A percentile compares a stretch with the other conserved stretches of the same genome.
These are phyloP conservation scores for Colletotrichum sp. DNA, from an alignment of 2,329 filamentous ascomycete genomes.

Conservation along the genomic window DNA sequence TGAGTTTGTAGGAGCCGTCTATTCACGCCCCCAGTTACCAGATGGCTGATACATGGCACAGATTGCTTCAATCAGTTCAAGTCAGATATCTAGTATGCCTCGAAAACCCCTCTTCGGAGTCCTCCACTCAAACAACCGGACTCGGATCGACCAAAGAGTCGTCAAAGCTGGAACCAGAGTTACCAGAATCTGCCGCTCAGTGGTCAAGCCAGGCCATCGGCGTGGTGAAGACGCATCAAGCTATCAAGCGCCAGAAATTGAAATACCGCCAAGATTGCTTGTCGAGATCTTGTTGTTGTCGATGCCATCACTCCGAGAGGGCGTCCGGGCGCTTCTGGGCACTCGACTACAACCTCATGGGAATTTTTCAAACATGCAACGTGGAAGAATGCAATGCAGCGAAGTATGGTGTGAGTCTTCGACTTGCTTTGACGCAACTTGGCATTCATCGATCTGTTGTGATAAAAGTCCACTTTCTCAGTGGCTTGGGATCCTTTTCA, in stretches of 20 bases:
- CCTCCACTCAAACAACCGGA: neutral
- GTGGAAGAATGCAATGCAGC: neutral
- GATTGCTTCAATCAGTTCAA: neutral
- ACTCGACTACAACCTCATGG: neutral
- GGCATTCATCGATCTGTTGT: neutral
- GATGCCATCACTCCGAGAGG: neutral
- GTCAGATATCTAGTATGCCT: neutral
- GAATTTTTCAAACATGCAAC: neutral
- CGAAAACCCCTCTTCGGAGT: accelerated
- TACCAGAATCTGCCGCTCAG: accelerated
- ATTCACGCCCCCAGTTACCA: accelerated
- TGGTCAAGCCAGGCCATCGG: neutral
- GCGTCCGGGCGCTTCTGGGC: neutral
- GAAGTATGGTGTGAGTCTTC: neutral
- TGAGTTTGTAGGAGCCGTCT: neutral
- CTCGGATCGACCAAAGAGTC: accelerated
- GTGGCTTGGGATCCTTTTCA: neutral
- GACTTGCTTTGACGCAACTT: neutral
- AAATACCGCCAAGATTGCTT: neutral
- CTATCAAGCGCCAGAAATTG: neutral
- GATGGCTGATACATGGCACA: accelerated
- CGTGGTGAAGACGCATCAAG: accelerated
- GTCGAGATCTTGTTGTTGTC: neutral
- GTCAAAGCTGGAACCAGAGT: accelerated
- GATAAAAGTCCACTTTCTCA: neutral